Percentiles rank a stretch among this genome's conserved stretches.
Evolutionary conservation across 2,329 filamentous ascomycete genomes (phyloP).

Genomic region (Botrytis fabae): DNA sequence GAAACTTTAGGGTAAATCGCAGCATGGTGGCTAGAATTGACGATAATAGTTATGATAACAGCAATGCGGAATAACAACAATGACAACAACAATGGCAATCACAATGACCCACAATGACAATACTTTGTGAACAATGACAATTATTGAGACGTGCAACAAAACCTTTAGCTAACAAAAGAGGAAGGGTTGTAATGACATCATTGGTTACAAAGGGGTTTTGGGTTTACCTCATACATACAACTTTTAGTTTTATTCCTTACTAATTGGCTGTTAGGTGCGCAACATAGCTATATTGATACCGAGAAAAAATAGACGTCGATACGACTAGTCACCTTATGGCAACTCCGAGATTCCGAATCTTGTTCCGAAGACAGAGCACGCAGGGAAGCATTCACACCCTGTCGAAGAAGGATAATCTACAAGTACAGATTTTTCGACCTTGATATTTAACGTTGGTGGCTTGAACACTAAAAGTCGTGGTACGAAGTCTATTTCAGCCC

Average conservation of each 20-base stretch:
- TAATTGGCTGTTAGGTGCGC: neutral
- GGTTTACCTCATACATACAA: too few relatives aligned
- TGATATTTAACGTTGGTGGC: neutral
- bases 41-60: neutral
- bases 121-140: neutral
- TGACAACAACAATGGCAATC: neutral
- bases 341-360: neutral
- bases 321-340: neutral
- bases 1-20: neutral
- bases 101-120: neutral
- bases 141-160: conserved; percentile 7
- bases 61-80: neutral
- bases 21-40: neutral
- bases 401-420: neutral
- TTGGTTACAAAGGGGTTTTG: too few relatives aligned
- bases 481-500: conserved; percentile 14
- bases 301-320: neutral
- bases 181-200: neutral
- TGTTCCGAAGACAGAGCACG: neutral
- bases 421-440: neutral
- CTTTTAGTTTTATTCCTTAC: neutral
- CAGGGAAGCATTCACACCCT: neutral
- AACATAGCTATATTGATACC: neutral
- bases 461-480: neutral
- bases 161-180: neutral